Conservation (phyloP, 441 rosid species). For the Pelargonium citronellum region DNA sequence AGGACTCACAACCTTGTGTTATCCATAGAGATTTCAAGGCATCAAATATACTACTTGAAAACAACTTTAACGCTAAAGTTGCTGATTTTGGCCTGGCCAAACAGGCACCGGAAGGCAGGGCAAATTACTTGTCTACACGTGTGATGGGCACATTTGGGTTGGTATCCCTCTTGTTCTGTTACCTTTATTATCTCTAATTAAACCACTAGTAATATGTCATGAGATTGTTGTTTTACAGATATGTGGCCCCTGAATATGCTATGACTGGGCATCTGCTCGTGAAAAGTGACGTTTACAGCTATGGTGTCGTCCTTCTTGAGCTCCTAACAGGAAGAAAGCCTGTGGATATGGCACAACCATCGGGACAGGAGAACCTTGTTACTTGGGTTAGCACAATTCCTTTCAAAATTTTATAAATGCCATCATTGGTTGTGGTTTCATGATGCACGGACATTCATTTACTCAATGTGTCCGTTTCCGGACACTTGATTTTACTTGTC, state of each 20-base stretch:
- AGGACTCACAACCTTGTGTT: slow-evolving; percentile 92
- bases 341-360: slow-evolving; percentile 82
- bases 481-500: too few relatives aligned
- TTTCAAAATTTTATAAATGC: neutral
- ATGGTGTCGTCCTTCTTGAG: slow-evolving; percentile 95
- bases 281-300: slow-evolving; percentile 95
- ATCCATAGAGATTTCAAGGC: slow-evolving; percentile 95
- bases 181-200: slow-evolving; percentile 3
- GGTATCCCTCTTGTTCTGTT: neutral
- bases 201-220: neutral
- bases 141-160: slow-evolving; percentile 99
- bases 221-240: slow-evolving; percentile 38
- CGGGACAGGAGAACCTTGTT: slow-evolving; percentile 88
- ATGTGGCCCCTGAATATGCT: slow-evolving; percentile 95
- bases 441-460: too few relatives aligned
- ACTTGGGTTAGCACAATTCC: slow-evolving; percentile 62
- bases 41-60: slow-evolving; percentile 84
- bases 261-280: slow-evolving; percentile 98
- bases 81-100: slow-evolving; percentile 95
- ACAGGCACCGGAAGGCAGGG: slow-evolving; percentile 78
- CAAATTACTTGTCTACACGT: slow-evolving; percentile 82
- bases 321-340: slow-evolving; percentile 85
- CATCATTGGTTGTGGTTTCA: neutral
- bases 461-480: too few relatives aligned
- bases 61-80: slow-evolving; percentile 84